Conservation (phyloP, 345 rosid species). For the Eutrema heterophyllum region DNA sequence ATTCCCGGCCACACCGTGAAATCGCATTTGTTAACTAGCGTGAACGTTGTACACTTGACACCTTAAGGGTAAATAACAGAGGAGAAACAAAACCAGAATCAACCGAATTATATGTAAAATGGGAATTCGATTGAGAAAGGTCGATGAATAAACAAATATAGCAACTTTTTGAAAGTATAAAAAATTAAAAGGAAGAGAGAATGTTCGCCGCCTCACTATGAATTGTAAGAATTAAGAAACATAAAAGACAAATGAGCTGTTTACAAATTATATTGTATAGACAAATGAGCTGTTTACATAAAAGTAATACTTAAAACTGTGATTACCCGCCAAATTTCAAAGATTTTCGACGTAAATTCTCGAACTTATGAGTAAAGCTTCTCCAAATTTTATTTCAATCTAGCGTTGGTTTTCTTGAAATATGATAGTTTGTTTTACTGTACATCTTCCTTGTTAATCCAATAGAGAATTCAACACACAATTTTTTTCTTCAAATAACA, state of each 20-base stretch:
- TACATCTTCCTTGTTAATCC: neutral
- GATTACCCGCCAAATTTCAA: neutral
- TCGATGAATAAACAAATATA: neutral
- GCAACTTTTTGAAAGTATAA: neutral
- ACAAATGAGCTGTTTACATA: neutral
- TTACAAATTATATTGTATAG: too few species aligned
- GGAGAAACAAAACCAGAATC: neutral
- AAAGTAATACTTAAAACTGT: too few species aligned
- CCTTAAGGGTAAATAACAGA: neutral
- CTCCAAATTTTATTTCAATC: neutral
- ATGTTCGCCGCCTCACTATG: neutral
- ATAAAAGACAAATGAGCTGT: too few species aligned
- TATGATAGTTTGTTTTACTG: neutral
- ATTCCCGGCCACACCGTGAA: conserved; percentile 60
- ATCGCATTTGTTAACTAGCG: conserved; percentile 41
- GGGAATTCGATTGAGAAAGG: neutral
- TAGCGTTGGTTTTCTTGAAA: neutral
- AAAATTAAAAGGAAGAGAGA: neutral
- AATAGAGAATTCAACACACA: neutral
- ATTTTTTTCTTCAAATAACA: neutral
- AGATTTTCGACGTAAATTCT: neutral
- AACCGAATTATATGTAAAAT: neutral
- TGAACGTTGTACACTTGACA: neutral
- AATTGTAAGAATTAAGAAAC: neutral
- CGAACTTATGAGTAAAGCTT: neutral